These are phyloP conservation scores for Myochromella boudieri DNA, from an alignment of 768 basidiomycete species.

Conservation along the genomic window DNA sequence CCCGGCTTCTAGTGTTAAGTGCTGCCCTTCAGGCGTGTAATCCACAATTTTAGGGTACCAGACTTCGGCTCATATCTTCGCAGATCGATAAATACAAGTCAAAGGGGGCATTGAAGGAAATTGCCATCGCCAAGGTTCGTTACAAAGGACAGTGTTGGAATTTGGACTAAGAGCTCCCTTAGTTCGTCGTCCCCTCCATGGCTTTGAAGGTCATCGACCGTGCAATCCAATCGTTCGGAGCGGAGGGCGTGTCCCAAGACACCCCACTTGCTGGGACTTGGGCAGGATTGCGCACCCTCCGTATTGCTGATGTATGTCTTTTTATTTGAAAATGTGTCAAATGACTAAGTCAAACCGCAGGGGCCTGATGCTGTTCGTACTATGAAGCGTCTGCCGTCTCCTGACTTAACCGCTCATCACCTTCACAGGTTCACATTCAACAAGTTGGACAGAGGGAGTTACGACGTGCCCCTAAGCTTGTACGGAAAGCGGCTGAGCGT, in stretches of 20 bases:
- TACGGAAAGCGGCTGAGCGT: conserved; percentile 49
- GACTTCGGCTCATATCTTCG: conserved; percentile 1
- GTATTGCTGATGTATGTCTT: conserved; percentile 76
- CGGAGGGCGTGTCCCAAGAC: conserved; percentile 95
- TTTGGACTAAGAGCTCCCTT: not conserved
- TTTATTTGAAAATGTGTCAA: conserved; percentile 7
- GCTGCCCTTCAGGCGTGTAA: conserved; percentile 76
- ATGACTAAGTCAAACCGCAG: conserved; percentile 31
- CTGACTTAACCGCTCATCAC: conserved; percentile 15
- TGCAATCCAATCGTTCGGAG: conserved; percentile 94
- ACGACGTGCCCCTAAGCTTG: conserved; percentile 67
- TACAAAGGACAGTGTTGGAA: not conserved
- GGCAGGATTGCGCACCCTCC: conserved; percentile 82
- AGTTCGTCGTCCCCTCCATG: conserved; percentile 95
- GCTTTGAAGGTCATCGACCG: conserved; percentile 87
- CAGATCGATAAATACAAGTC: conserved; percentile 90
- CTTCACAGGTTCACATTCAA: conserved; percentile 80
- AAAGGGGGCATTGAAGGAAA: conserved; percentile 96
- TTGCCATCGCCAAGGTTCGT: conserved; percentile 91
- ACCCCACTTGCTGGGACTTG: conserved; percentile 76
- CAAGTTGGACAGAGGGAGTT: conserved; percentile 92
- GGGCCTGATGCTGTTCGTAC: conserved; percentile 76
- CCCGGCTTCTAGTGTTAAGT: conserved; percentile 85
- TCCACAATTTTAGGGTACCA: not conserved
- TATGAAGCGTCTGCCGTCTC: conserved; percentile 1